phyloP scores from a whole-genome alignment of 2,329 filamentous ascomycete genomes.

The Calcarisporium arbuscula region DNA sequence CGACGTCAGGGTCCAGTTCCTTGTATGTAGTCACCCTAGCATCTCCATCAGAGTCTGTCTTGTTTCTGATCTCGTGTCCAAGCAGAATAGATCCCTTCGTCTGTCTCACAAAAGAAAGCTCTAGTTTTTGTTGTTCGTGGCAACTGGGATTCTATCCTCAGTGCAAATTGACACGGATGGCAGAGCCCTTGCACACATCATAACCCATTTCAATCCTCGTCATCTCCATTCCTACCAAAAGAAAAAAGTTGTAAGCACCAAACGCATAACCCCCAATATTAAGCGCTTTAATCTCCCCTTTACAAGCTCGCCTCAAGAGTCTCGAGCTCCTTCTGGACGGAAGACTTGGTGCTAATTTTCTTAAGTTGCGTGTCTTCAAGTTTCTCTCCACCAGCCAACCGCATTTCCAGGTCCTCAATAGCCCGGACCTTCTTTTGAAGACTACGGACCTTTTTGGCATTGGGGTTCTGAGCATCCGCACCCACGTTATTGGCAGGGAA shows the following conservation, averaged over 20 bases:
- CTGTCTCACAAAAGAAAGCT: no score
- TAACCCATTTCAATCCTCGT: no score
- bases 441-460: slow-evolving; percentile 90
- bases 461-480: slow-evolving; percentile 52
- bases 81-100: no score
- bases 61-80: no score
- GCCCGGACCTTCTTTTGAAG: slow-evolving; percentile 96
- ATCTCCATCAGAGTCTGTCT: no score
- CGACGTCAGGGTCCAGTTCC: no score
- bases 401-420: slow-evolving; percentile 97
- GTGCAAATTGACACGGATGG: no score
- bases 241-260: not conserved
- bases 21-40: no score
- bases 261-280: not conserved
- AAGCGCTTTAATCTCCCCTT: slow-evolving; percentile 10
- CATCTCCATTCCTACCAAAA: no score
- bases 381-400: slow-evolving; percentile 89
- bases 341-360: slow-evolving; percentile 87
- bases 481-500: slow-evolving; percentile 18
- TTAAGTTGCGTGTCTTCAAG: slow-evolving; percentile 97
- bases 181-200: no score
- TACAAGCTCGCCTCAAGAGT: slow-evolving; percentile 44
- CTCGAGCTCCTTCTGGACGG: slow-evolving; percentile 78
- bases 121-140: no score
- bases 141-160: no score